Evolutionary conservation across 1,139 yeast species (phyloP), one percentile per base, ranked within the genome.

Genomic region (Schwanniomyces etchellsii): DNA sequence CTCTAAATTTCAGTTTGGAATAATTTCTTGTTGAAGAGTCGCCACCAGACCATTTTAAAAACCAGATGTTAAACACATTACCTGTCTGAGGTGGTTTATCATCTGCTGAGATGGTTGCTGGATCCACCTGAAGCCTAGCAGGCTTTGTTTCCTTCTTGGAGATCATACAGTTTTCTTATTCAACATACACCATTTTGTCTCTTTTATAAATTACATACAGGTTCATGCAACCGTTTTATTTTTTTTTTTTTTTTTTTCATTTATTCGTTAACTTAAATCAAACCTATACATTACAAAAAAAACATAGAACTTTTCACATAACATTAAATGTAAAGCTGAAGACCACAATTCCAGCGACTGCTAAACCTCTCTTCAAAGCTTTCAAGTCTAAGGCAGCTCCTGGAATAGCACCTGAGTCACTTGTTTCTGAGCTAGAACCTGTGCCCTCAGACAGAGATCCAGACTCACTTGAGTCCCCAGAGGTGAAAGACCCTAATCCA

Each of bases 51-150:
- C 96, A 88, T 52, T 81, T 81, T 36, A 81, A 69, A 52, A 78
- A 89, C 96, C 96, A 88, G 13, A 86, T 70, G 46, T 89, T 91
- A 61, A 81, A 89, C 0, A 77, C 74, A 9, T 78, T 74, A 0
- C 95, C 95, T 0, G 84, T 76, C 46, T 86, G 95, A 1, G 84
- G 80, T 0, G 94, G 93, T 28, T 74, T 71, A 22, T 72, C 78
- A 15, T 79, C 78, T 9, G 74, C 79, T 2, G 72, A 62, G 3
- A 85, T 64, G 1, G 74, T 64, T 1, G 71, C 70, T 1, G 85
- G 82, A 36, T 78, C 81, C 1, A 84, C 77, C 47, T 89, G 97
- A 3, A 80, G 64, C 28, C 95, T 62, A 2, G 74, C 74, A 3
- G 70, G 69, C 28, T 22, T 36, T 4, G 14, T 32, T 21, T 28